Percentiles rank a stretch among this genome's conserved stretches.
phyloP scores from a whole-genome alignment of 371 early-diverging fungal genomes.

The Smittium mucronatum region DNA sequence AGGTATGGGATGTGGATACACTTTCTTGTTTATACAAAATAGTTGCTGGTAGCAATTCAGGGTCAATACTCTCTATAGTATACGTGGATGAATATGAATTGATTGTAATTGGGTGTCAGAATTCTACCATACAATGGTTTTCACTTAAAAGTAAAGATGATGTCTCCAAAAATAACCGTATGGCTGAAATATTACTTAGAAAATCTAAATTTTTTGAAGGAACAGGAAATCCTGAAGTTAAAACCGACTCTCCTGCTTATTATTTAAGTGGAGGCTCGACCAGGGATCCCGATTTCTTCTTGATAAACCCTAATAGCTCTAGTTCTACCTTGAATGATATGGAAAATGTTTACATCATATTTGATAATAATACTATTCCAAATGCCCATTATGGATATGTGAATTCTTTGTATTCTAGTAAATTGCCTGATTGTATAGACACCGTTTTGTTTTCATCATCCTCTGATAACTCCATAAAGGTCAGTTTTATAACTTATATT shows the following conservation, averaged over 20 bases:
- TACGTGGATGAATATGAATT: conserved; percentile 22
- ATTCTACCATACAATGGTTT: conserved; percentile 69
- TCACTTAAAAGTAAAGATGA: conserved; percentile 30
- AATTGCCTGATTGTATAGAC: conserved; percentile 35
- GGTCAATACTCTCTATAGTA: conserved; percentile 57
- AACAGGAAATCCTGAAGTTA: conserved; percentile 11
- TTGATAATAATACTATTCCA: conserved; percentile 38
- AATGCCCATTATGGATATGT: conserved; percentile 68
- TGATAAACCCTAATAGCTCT: background rate
- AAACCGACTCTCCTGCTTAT: background rate
- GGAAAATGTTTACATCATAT: conserved; percentile 38
- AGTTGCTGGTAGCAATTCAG: conserved; percentile 58
- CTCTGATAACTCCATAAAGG: conserved; percentile 56
- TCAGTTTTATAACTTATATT: no score
- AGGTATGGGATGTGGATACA: conserved; percentile 52
- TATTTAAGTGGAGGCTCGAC: background rate
- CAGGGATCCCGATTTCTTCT: background rate
- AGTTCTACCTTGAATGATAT: background rate
- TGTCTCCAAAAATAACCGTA: background rate
- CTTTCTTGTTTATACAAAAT: conserved; percentile 48
- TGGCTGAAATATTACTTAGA: conserved; percentile 19
- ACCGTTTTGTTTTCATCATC: conserved; percentile 54
- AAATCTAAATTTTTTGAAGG: conserved; percentile 33
- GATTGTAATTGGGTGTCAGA: conserved; percentile 63
- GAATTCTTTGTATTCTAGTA: conserved; percentile 45